phyloP scores from a whole-genome alignment of 2,329 filamentous ascomycete genomes.

The Clonostachys solani region DNA sequence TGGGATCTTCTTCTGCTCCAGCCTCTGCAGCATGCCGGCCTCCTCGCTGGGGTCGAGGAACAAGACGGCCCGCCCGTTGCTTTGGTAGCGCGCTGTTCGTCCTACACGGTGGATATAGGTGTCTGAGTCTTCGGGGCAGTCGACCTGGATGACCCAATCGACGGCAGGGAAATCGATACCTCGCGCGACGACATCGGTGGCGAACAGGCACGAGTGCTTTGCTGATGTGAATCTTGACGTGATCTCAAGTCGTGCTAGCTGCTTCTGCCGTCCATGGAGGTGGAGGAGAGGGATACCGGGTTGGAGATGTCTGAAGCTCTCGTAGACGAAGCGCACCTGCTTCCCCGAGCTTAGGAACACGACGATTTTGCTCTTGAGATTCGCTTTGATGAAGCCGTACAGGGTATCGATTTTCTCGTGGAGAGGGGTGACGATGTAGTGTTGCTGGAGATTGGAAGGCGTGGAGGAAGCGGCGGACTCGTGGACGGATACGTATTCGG shows the following conservation, averaged over 20 bases:
- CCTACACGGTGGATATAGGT: conserved; percentile 98
- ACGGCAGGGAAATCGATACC: conserved; percentile 95
- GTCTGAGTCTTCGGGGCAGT: conserved; percentile 93
- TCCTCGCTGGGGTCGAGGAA: conserved; percentile 94
- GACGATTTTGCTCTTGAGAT: conserved; percentile 90
- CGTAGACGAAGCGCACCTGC: conserved; percentile 93
- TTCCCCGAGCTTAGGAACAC: conserved; percentile 95
- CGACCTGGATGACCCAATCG: conserved; percentile 98
- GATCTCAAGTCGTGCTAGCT: conserved; percentile 81
- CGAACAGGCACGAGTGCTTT: conserved; percentile 84
- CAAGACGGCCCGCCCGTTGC: conserved; percentile 79
- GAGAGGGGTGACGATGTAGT: conserved; percentile 83
- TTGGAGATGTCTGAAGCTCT: conserved; percentile 87
- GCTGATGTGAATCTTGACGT: conserved; percentile 77
- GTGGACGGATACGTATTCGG: conserved; percentile 93
- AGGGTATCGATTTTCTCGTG: conserved; percentile 87
- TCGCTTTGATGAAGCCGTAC: conserved; percentile 87
- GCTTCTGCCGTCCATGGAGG: conserved; percentile 91
- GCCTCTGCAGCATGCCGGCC: conserved; percentile 77
- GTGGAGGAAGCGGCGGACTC: conserved; percentile 77
- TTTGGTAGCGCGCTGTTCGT: conserved; percentile 88
- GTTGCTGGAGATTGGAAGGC: conserved; percentile 79
- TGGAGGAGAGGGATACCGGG: conserved; percentile 92
- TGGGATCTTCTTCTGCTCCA: conserved; percentile 86
- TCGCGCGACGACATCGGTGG: conserved; percentile 90